phyloP scores from a whole-genome alignment of 2,329 filamentous ascomycete genomes.

The Stagonosporopsis vannaccii region DNA sequence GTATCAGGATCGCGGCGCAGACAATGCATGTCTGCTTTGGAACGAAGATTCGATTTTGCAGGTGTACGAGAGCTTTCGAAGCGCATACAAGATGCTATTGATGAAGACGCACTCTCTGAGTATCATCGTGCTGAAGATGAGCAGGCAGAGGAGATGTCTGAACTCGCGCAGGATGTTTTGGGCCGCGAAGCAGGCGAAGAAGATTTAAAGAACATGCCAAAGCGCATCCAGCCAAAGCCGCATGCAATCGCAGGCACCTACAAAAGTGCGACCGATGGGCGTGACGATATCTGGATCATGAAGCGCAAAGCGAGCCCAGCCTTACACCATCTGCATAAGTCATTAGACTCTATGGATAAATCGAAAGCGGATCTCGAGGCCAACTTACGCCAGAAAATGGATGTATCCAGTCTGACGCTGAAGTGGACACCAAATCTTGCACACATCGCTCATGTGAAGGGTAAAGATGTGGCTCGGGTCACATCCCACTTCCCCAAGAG shows the following conservation, averaged over 20 bases:
- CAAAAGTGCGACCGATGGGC: slow-evolving; percentile 46
- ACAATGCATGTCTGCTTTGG: slow-evolving; percentile 52
- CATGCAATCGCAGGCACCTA: slow-evolving; percentile 41
- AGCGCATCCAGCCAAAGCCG: slow-evolving; percentile 47
- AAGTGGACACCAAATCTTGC: slow-evolving; percentile 88
- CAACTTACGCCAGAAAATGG: slow-evolving; percentile 67
- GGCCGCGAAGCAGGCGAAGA: slow-evolving; percentile 67
- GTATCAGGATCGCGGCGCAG: slow-evolving; percentile 27
- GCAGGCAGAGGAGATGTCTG: slow-evolving; percentile 73
- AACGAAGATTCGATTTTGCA: slow-evolving; percentile 69
- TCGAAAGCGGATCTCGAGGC: slow-evolving; percentile 69
- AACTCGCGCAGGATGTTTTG: slow-evolving; percentile 77
- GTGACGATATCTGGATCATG: slow-evolving; percentile 69
- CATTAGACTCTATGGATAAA: slow-evolving; percentile 66
- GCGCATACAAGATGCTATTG: slow-evolving; percentile 79
- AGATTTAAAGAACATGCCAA: slow-evolving; percentile 55
- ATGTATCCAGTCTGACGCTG: slow-evolving; percentile 66
- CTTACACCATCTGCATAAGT: slow-evolving; percentile 71
- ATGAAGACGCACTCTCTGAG: slow-evolving; percentile 87
- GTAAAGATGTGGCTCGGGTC: slow-evolving; percentile 66
- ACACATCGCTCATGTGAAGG: slow-evolving; percentile 89
- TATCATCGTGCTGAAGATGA: slow-evolving; percentile 80
- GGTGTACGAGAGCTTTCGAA: slow-evolving; percentile 72
- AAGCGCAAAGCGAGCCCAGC: slow-evolving; percentile 69
- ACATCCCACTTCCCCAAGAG: slow-evolving; percentile 55